Evolutionary conservation across 1,284 basidiomycete species (phyloP).

Genomic region (Trichosporon sp.): DNA sequence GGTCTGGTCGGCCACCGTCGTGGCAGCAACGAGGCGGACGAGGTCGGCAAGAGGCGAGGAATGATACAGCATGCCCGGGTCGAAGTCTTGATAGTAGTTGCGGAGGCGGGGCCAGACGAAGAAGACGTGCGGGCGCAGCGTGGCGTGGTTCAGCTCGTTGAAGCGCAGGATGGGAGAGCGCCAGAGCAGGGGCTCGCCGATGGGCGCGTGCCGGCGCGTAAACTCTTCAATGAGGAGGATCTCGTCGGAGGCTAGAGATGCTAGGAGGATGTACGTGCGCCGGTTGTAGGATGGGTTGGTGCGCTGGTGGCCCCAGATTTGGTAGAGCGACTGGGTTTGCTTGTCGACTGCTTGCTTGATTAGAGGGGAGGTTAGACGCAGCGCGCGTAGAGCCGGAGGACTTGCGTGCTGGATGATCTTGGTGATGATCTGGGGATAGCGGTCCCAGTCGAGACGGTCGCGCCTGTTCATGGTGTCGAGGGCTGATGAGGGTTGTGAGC

Average conservation of each 20-base stretch:
- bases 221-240: not conserved
- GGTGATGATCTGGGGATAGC: not conserved
- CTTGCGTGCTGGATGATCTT: not conserved
- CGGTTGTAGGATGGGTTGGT: not conserved
- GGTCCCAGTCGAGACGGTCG: not conserved
- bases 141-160: not conserved
- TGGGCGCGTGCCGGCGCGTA: not conserved
- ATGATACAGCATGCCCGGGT: not conserved
- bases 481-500: not conserved
- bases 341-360: not conserved
- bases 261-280: not conserved
- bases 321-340: not conserved
- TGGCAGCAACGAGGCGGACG: not conserved
- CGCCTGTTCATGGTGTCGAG: not conserved
- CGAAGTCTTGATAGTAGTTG: not conserved
- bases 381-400: not conserved
- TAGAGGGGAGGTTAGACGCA: not conserved
- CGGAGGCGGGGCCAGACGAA: not conserved
- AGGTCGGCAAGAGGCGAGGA: not conserved
- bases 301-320: not conserved
- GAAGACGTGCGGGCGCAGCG: not conserved
- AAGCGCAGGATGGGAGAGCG: not conserved
- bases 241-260: not conserved
- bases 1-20: not conserved
- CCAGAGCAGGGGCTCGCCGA: not conserved